These are phyloP conservation scores for Paramecium tetraurelia DNA, from an alignment of 73 alveolate species.

Conservation along the genomic window DNA sequence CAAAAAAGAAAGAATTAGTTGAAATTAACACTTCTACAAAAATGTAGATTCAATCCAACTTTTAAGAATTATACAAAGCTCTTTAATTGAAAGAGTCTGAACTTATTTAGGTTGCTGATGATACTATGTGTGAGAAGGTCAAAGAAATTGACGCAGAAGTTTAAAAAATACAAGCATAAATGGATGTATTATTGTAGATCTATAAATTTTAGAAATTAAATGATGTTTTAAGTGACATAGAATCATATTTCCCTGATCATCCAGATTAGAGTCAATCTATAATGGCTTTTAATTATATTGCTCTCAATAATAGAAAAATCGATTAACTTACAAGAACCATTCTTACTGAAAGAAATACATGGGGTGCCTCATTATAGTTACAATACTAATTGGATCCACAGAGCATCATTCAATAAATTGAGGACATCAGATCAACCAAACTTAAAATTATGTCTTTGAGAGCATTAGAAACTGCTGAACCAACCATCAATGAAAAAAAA, in stretches of 20 bases:
- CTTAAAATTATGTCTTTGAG: constrained; percentile 30
- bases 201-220: neutral
- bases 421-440: constrained; percentile 41
- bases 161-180: neutral
- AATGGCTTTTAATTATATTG: constrained; percentile 43
- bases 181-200: constrained; percentile 21
- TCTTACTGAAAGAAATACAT: constrained; percentile 6
- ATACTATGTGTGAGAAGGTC: constrained; percentile 43
- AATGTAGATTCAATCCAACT: neutral
- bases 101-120: constrained; percentile 60
- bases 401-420: constrained; percentile 29
- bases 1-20: constrained; percentile 50
- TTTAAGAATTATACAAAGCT: constrained; percentile 53
- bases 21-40: constrained; percentile 2
- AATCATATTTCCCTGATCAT: constrained; percentile 40
- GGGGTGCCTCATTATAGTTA: constrained; percentile 31
- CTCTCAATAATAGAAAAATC: constrained; percentile 43
- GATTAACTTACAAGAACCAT: constrained; percentile 32
- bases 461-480: constrained; percentile 58
- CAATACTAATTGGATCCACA: constrained; percentile 48
- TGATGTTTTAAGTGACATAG: constrained; percentile 16
- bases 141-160: constrained; percentile 54
- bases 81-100: constrained; percentile 45
- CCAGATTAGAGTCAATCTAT: constrained; percentile 44
- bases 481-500: constrained; percentile 33